Base-by-base conservation (phyloP, 2,329 filamentous ascomycete genomes). In the Akanthomyces lecanii region DNA sequence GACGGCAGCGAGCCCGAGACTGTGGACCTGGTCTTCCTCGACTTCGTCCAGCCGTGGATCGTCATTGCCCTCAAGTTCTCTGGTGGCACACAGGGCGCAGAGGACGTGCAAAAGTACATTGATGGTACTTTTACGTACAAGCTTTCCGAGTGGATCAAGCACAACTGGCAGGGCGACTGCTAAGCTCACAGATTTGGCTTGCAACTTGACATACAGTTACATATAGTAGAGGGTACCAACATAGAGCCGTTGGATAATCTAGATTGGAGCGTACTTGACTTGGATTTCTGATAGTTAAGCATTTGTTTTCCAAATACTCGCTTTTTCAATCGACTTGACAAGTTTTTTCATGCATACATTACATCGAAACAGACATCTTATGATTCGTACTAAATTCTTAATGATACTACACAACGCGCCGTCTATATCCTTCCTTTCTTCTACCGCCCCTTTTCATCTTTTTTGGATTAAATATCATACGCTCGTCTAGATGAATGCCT, bases 1-100 rank as follows among this genome's bases (percentile, higher is more conserved):
- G 77, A 74, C 6, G 80, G 72, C 6, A 56, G 52, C 33, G 78
- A 84, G 18, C 90, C 91, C 0, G 85, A 89, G 59, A 88, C 76
- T 0, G 92, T 99, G 0, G 94, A 98, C 73, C 74, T 99, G 8
- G 87, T 97, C 16, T 99, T 96, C 72, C 85, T 96, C 63, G 92
- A 96, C 72, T 99, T 97, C 73, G 87, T 98, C 42, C 84, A 95
- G 75, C 87, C 87, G 11, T 96, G 90, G 84, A 79, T 98, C 45
- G 75, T 96, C 21, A 77, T 89, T 12, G 92, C 92, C 3, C 78
- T 97, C 65, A 86, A 87, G 67, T 81, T 85, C 65, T 77, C 76
- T 30, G 85, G 85, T 0, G 80, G 79, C 1, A 78, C 81, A 30
- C 87, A 82, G 62, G 74, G 66, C 25, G 71, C 75, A 10, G 72